Base-by-base conservation (phyloP, 2,329 filamentous ascomycete genomes). In the Periglandula ipomoeae region DNA sequence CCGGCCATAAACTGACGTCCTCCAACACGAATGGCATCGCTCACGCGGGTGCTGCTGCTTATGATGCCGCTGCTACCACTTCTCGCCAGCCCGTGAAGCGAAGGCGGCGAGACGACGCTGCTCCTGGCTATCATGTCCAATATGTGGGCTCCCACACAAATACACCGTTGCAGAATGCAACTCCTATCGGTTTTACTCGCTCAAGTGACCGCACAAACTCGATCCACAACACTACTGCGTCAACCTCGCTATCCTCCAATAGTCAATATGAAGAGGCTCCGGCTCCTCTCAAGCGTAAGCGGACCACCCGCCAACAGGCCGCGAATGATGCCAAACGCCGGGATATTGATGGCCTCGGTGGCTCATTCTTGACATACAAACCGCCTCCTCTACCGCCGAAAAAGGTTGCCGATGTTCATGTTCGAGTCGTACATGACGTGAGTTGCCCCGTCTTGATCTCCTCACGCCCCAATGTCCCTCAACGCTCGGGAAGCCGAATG, bases 201-300 rank as follows among this genome's bases (percentile, higher is more conserved):
- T 94, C 89, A 4, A 93, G 85, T 56, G 89, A 91, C 65, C 81
- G 88, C 54, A 94, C 87, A 13, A 85, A 85, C 27, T 93, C 88
- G 15, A 78, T 80, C 39, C 73, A 90, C 50, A 82, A 91, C 60
- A 93, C 89, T 3, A 96, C 90, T 0, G 91, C 91, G 39, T 84
- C 89, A 5, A 96, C 93, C 1, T 97, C 91, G 5, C 69, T 80
- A 38, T 82, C 80, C 0, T 80, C 79, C 3, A 76, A 73, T 49
- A 69, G 75, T 51, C 75, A 79, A 41, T 84, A 87, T 60, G 83
- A 87, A 45, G 78, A 84, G 45, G 72, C 72, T 27, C 74, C 78
- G 46, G 73, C 81, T n/a, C 88, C 89, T 30, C 86, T 93, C 66
- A 97, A 97, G 72, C 80, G 90, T 60, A 96, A 95, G 70, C 81